A percentile compares a stretch with the other conserved stretches of the same genome.
Evolutionary conservation across 768 basidiomycete genomes (phyloP).

Genomic region (Strobilomyces confusus): DNA sequence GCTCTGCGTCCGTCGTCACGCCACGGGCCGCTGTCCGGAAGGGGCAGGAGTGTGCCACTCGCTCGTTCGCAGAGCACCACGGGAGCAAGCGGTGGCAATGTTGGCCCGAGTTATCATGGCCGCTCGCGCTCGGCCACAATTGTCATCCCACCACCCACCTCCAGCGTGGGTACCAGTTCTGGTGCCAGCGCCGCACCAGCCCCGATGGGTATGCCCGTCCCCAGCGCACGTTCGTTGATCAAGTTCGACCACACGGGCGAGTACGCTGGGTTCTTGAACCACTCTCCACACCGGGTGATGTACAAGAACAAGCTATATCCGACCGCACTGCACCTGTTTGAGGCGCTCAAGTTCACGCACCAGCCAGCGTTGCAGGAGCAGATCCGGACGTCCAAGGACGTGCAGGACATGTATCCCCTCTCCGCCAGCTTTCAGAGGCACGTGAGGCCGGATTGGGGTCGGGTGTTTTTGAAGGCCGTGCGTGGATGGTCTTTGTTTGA

Average conservation of each 20-base stretch:
- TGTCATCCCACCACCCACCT: slow-evolving; percentile 19
- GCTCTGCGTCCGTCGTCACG: slow-evolving; percentile 18
- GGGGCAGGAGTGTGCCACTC: slow-evolving; percentile 35
- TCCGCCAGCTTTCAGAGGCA: slow-evolving; percentile 32
- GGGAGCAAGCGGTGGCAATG: slow-evolving; percentile 9
- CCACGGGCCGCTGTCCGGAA: slow-evolving; percentile 20
- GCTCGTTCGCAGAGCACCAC: slow-evolving; percentile 42
- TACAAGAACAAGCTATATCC: slow-evolving; percentile 56
- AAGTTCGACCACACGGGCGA: slow-evolving; percentile 41
- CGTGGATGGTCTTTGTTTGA: slow-evolving; percentile 18
- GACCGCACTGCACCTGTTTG: slow-evolving; percentile 70
- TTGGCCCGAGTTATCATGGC: slow-evolving; percentile 12
- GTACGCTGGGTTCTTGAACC: slow-evolving; percentile 55
- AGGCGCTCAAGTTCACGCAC: slow-evolving; percentile 65
- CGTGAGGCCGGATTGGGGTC: slow-evolving; percentile 53
- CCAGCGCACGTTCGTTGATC: slow-evolving; percentile 23
- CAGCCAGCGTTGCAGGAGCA: slow-evolving; percentile 51
- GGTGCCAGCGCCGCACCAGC: neutral
- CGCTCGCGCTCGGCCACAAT: slow-evolving; percentile 16
- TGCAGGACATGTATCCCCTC: slow-evolving; percentile 37
- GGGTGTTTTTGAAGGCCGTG: slow-evolving; percentile 48
- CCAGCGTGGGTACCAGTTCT: neutral
- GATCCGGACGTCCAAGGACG: slow-evolving; percentile 44
- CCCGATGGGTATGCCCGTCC: slow-evolving; percentile 11
- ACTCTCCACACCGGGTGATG: slow-evolving; percentile 59